Base-by-base conservation (phyloP, 176 grass and related monocot genomes). In the Cenchrus americanus region DNA sequence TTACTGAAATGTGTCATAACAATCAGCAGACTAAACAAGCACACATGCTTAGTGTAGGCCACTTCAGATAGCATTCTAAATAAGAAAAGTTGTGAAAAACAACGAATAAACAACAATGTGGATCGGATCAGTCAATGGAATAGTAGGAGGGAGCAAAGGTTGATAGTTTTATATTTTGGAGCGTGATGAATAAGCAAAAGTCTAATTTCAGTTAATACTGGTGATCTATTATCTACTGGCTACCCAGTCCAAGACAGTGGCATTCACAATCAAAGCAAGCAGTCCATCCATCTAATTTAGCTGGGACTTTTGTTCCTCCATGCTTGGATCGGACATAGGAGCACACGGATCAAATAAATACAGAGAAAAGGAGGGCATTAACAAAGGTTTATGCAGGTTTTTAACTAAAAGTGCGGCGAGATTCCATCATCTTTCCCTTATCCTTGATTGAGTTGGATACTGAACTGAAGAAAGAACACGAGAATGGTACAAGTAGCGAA, bases 321-420 rank as follows among this genome's bases (percentile, higher is more conserved):
- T 10, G 40, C 49, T 61, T 59, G 52, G 62, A 82, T 51, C 50
- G 9, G 47, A 66, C 37, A 19, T 40, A 66, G 0, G 32, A 44
- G 61, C 44, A 85, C 30, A 66, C 61, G 27, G 66, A 70, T 71
- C 30, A 62, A 62, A 71, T 52, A 41, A 70, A 55, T 23, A 43
- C 49, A 78, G 26, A 76, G 12, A 43, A 52, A 67, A 59, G 40
- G 80, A 82, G n/a, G 19, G 41, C 47, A 15, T 1, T 54, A 74
- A 7, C 46, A 37, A 64, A 64, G 21, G 61, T 49, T 51, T 62
- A 62, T 32, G 13, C 47, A 1, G 17, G 42, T n/a, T 23, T 85
- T 67, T 9, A 80, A 62, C 19, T 62, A 54, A 57, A 75, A 34
- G 10, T 37, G 72, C 0, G 2, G n/a, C 14, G 58, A 66, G 22